Percentiles rank a stretch among this genome's conserved stretches.
Conservation (phyloP, 495 filamentous ascomycete species). For the Penicillium egyptiacum region DNA sequence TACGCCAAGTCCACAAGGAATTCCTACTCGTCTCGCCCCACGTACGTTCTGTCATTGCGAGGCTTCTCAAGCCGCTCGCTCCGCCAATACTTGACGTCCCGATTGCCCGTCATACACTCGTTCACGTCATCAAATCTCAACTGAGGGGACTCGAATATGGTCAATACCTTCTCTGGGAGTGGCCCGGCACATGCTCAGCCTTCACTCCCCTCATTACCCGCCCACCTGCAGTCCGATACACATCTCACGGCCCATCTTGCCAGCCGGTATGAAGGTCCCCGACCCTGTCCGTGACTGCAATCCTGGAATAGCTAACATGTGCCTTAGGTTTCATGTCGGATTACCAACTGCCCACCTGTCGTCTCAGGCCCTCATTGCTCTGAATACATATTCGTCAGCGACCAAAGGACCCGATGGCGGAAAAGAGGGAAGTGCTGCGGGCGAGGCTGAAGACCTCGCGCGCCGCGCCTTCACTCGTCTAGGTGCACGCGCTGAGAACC, state of each 20-base stretch:
- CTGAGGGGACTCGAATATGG: constrained; percentile 38
- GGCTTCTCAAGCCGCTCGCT: constrained; percentile 6
- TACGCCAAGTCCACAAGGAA: constrained; percentile 20
- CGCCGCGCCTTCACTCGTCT: constrained; percentile 78
- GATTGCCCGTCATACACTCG: constrained; percentile 23
- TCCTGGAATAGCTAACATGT: constrained; percentile 19
- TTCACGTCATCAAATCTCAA: constrained; percentile 13
- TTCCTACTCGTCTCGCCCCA: constrained; percentile 32
- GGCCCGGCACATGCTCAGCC: constrained; percentile 76
- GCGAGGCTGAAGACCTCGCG: constrained; percentile 86
- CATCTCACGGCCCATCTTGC: constrained; percentile 94
- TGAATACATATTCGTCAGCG: constrained; percentile 91
- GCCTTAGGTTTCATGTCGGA: constrained; percentile 72
- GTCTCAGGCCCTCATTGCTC: constrained; percentile 81
- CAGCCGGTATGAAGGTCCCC: constrained; percentile 58
- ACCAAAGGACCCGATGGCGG: constrained; percentile 84
- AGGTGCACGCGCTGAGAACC: constrained; percentile 88
- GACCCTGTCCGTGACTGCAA: background rate
- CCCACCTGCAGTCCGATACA: constrained; percentile 93
- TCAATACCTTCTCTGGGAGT: constrained; percentile 34
- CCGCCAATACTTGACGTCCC: constrained; percentile 11
- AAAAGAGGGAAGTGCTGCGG: constrained; percentile 81
- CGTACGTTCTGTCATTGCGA: constrained; percentile 25
- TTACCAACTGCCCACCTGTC: constrained; percentile 84
- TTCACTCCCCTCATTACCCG: constrained; percentile 81